Conservation (phyloP, 1,284 basidiomycete species). For the Gymnopus androsaceus region DNA sequence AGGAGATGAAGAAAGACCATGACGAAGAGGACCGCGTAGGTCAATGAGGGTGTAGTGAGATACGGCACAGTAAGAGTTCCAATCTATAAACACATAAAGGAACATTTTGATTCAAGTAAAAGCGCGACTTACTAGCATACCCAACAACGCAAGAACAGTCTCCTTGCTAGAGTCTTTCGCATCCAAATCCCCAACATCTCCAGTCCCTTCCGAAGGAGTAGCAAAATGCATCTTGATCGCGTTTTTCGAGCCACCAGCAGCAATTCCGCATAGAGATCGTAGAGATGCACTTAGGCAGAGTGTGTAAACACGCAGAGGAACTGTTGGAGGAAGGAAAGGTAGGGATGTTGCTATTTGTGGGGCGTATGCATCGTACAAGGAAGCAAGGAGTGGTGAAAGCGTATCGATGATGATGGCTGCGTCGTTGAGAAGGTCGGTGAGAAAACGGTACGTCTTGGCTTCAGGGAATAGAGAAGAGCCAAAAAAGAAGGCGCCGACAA, state of each 20-base stretch:
- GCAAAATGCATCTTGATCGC: constrained; percentile 71
- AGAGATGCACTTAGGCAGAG: constrained; percentile 60
- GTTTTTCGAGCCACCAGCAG: constrained; percentile 67
- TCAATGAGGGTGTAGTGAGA: constrained; percentile 48
- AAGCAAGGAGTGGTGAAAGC: constrained; percentile 54
- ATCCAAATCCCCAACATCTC: constrained; percentile 69
- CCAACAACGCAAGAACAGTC: constrained; percentile 63
- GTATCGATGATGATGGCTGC: constrained; percentile 58
- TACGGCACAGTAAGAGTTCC: constrained; percentile 60
- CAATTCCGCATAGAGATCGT: constrained; percentile 59
- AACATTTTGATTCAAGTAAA: not conserved
- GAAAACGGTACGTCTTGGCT: constrained; percentile 68
- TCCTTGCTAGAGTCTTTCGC: constrained; percentile 74
- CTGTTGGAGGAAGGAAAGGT: constrained; percentile 29
- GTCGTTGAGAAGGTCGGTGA: constrained; percentile 71
- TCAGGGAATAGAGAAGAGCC: constrained; percentile 68
- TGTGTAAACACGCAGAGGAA: constrained; percentile 43
- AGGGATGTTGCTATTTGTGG: constrained; percentile 21
- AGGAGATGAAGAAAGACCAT: constrained; percentile 56
- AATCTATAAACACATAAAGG: constrained; percentile 38
- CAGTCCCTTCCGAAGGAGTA: constrained; percentile 44
- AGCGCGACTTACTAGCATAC: constrained; percentile 58
- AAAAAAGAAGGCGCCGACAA: constrained; percentile 59
- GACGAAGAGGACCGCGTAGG: constrained; percentile 51
- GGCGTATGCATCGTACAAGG: constrained; percentile 14